Evolutionary conservation across 2,329 filamentous ascomycete species (phyloP), one percentile per base, ranked within the genome.

Genomic region (Akanthomyces lecanii): DNA sequence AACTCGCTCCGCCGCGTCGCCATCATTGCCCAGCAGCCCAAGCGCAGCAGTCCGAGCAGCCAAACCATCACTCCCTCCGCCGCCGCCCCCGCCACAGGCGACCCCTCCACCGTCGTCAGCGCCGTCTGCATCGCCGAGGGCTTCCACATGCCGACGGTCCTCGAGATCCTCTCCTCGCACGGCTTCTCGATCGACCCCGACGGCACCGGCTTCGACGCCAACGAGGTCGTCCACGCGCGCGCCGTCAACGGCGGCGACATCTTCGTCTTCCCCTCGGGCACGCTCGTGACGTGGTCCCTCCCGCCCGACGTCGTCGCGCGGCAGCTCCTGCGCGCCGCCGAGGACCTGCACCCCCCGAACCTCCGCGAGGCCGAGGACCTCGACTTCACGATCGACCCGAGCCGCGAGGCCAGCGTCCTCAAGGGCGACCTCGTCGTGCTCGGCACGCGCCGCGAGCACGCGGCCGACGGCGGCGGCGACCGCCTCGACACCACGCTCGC

Each of bases 201-300:
- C 68, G 77, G 76, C 55, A 85, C 82, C 14, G 83, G 80, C 16
- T 87, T 89, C 68, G 84, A 87, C 67, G 77, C 81, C 53, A 79
- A 80, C 66, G 85, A 88, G 69, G 85, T 89, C 6, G 82, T 89
- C 55, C 86, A 89, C 70, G 86, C 85, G 7, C 78, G 84, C 58
- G 81, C 81, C 10, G 79, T 82, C 64, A 83, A 85, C 71, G 81
- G 86, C 63, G 93, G 92, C 40, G 95, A 99, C 76, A 86, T 98
- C 57, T 98, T 98, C 72, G 88, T 99, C 63, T 99, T 99, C 68
- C 92, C 94, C 10, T 97, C 93, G 0, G 95, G 95, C 12, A 96
- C 93, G 14, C 84, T 98, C 8, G 95, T 98, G 6, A 89, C 91
- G 28, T 99, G 95, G 95, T 90, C 91, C 5, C 81, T 97, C 1